Evolutionary conservation across 345 rosid species (phyloP), one percentile per base, ranked within the genome.

Genomic region (Hibiscus trionum): DNA sequence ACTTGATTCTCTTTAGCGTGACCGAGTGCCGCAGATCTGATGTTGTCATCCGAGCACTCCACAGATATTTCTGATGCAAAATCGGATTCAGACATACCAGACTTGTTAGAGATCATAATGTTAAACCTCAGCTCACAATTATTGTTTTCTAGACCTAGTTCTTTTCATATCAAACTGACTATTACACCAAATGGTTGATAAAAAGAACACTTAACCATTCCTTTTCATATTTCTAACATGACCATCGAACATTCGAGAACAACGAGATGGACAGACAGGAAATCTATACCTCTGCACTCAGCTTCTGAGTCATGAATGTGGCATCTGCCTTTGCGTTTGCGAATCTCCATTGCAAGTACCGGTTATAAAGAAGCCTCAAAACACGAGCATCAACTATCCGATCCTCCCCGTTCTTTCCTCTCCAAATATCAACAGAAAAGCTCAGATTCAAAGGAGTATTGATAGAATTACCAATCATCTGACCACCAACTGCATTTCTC

Each of bases 21-120:
- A 90, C 96, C 63, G 90, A 81, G 77, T 90, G 92, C 72, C 88
- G 83, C 70, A 93, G 80, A 73, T 88, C 93, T 42, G 90, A 90
- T 68, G 86, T 84, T 67, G 86, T 83, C 77, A 90, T 80, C 96
- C 95, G 88, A 60, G 90, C 90, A 80, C 86, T 87, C 91, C 94
- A 91, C 57, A 91, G 63, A 79, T 67, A 76, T 83, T 81, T 91
- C 97, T 93, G 91, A 75, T 70, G 76, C 42, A 81, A 61, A 64
- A 72, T 35, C 37, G 24, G 70, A 71, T 44, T 39, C 19, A n/a
- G 61, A 31, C 12, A 19, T 16, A 50, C 17, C 2, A 6, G 17
- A 50, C 17, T 15, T 50, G 1, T 15, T 50, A 50, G n/a, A 10
- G 50, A 39, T 4, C n/a, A 64, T 19, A 27, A 21, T 19, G 15